A percentile compares a stretch with the other conserved stretches of the same genome.
Conservation (phyloP, 768 basidiomycete genomes). For the Phanerochaete carnosa region DNA sequence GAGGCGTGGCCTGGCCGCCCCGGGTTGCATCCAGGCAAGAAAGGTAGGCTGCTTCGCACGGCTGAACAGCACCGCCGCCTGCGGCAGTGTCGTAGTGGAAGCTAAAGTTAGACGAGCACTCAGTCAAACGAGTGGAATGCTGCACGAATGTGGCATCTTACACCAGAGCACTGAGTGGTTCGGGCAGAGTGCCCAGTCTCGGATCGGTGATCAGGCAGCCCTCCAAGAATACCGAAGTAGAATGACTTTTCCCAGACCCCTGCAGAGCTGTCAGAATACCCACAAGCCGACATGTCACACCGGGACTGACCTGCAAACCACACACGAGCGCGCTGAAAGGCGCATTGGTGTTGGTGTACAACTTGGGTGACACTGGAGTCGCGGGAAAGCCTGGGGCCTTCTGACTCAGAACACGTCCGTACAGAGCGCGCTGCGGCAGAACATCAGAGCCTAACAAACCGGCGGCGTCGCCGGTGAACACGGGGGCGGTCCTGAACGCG, state of each 20-base stretch:
- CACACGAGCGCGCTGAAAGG: conserved; percentile 71
- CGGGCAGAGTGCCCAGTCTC: conserved; percentile 45
- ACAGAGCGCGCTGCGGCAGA: conserved; percentile 6
- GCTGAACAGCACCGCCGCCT: conserved; percentile 14
- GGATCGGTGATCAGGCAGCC: conserved; percentile 58
- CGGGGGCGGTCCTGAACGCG: conserved; percentile 3
- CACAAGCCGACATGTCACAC: not conserved
- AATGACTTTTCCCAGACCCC: conserved; percentile 70
- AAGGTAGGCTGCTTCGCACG: conserved; percentile 59
- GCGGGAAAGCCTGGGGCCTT: not conserved
- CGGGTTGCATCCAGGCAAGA: conserved; percentile 31
- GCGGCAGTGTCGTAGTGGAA: conserved; percentile 20
- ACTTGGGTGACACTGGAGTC: not conserved
- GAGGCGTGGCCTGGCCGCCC: conserved; percentile 25
- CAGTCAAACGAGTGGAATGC: not conserved
- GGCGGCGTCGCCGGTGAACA: conserved; percentile 6
- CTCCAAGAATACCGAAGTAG: conserved; percentile 60
- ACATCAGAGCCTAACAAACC: not conserved
- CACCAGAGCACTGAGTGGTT: conserved; percentile 56
- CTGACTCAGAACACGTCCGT: conserved; percentile 3
- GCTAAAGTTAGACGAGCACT: not conserved
- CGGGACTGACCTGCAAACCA: conserved; percentile 47
- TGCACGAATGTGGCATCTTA: not conserved
- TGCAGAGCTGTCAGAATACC: not conserved
- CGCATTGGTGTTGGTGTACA: conserved; percentile 36